Evolutionary conservation across 805 yeast genomes (phyloP).

Genomic region (Lachancea fermentati): DNA sequence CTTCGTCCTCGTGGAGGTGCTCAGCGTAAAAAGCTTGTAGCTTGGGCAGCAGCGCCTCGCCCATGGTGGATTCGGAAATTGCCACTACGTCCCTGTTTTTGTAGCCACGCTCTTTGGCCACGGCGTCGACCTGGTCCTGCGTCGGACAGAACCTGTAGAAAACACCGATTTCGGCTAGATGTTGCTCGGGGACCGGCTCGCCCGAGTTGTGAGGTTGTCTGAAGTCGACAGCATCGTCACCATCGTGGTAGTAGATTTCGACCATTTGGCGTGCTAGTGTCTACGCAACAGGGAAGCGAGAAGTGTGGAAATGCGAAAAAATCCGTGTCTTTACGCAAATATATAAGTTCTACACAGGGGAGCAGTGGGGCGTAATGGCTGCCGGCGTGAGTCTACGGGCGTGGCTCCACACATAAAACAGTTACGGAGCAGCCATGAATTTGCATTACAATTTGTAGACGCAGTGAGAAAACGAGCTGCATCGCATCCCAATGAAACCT

Average conservation of each 20-base stretch:
- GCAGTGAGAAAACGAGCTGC: no score
- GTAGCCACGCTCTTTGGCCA: conserved; percentile 70
- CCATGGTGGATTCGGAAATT: conserved; percentile 55
- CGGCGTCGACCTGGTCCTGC: conserved; percentile 48
- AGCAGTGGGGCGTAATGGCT: no score
- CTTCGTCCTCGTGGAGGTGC: conserved; percentile 96
- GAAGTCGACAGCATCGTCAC: conserved; percentile 49
- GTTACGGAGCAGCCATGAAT: no score
- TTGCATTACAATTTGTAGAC: no score
- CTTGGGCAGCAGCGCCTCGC: conserved; percentile 59
- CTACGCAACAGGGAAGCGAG: background rate
- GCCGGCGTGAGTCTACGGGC: no score
- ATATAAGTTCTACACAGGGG: no score
- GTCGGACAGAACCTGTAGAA: conserved; percentile 49
- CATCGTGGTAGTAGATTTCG: conserved; percentile 62
- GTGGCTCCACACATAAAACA: no score
- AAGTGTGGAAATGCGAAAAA: conserved; percentile 1
- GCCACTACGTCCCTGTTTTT: conserved; percentile 71
- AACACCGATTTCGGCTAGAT: conserved; percentile 61
- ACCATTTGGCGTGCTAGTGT: conserved; percentile 25
- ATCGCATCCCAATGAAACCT: no score
- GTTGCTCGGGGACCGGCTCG: conserved; percentile 41
- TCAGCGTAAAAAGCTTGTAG: conserved; percentile 69
- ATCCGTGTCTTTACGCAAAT: no score
- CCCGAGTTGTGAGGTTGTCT: conserved; percentile 75